Conservation (phyloP, 495 filamentous ascomycete species). For the Xylaria castorea region DNA sequence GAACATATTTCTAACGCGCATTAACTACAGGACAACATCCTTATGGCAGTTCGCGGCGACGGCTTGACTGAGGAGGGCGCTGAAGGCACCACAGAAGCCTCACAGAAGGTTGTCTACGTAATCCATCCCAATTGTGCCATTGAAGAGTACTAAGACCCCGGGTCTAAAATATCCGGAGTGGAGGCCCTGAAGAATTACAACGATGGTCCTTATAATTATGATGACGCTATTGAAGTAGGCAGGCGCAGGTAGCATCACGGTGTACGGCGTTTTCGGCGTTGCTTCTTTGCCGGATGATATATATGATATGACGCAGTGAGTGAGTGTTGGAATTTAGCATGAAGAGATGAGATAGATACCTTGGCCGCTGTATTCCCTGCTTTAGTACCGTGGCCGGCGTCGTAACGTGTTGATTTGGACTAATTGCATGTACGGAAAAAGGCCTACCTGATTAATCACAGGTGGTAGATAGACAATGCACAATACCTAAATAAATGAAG, state of each 20-base stretch:
- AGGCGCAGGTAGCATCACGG: constrained; percentile 13
- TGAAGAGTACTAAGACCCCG: constrained; percentile 57
- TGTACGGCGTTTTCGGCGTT: constrained; percentile 8
- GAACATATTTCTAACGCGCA: background rate
- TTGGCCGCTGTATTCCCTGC: background rate
- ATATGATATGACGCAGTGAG: constrained; percentile 2
- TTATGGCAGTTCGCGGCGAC: constrained; percentile 90
- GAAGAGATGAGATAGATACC: constrained; percentile 12
- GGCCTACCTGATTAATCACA: background rate
- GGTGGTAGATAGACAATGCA: background rate
- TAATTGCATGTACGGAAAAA: background rate
- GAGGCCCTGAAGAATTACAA: background rate
- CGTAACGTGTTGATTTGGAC: constrained; percentile 3
- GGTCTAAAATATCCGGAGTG: background rate
- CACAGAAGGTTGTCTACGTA: constrained; percentile 76
- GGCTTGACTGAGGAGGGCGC: constrained; percentile 69
- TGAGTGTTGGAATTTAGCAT: constrained; percentile 3
- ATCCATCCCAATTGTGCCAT: constrained; percentile 93
- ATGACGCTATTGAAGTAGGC: background rate
- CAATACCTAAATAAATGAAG: background rate
- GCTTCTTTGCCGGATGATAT: background rate
- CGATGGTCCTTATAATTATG: background rate
- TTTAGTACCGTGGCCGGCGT: background rate
- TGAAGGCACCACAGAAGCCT: constrained; percentile 52
- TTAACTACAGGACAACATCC: constrained; percentile 75